Evolutionary conservation across 169 alveolate species (phyloP), one percentile per base, ranked within the genome.

Genomic region (Theileria luwenshuni): DNA sequence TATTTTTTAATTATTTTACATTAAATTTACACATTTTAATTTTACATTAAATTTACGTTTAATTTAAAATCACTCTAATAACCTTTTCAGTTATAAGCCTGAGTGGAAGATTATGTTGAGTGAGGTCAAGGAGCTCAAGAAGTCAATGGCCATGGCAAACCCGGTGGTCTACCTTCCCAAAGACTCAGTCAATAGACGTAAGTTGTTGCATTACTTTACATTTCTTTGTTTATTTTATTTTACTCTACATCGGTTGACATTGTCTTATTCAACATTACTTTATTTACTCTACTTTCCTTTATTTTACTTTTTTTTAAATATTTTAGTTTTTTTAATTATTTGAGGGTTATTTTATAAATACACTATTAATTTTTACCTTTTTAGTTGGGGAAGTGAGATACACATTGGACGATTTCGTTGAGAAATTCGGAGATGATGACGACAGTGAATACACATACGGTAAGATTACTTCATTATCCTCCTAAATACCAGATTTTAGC

Each of bases 391-490:
- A 56, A 21, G 38, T 56, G 8, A 62, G 51, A 43, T 62, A 62
- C 60, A 62, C 72, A 35, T 45, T 45, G n/a, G 72, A 62, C 58
- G 72, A 62, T 15, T 62, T 45, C 54, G 72, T 43, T 33, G 72
- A 45, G 30, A 62, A 62, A 21, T 56, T 56, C 65, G 61, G 61
- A 13, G 72, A 63, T 25, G 30, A 19, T 10, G 59, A 72, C 58
- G 86, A 77, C 68, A 77, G 86, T 61, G 64, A 51, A 5, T 77
- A 77, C 28, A 10, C 74, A 30, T 77, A 77, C 69, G 80, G 86
- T 77, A 25, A n/a, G 61, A 5, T 13, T 63, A 10, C 15, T 25
- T 35, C 23, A 30, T 25, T 51, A 25, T 17, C 28, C 1, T 51
- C 28, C 61, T 35, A 51, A 51, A 10, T 43, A 43, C 51, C 15